phyloP scores from a whole-genome alignment of 2,329 filamentous ascomycete genomes.

The Fusarium sp. region DNA sequence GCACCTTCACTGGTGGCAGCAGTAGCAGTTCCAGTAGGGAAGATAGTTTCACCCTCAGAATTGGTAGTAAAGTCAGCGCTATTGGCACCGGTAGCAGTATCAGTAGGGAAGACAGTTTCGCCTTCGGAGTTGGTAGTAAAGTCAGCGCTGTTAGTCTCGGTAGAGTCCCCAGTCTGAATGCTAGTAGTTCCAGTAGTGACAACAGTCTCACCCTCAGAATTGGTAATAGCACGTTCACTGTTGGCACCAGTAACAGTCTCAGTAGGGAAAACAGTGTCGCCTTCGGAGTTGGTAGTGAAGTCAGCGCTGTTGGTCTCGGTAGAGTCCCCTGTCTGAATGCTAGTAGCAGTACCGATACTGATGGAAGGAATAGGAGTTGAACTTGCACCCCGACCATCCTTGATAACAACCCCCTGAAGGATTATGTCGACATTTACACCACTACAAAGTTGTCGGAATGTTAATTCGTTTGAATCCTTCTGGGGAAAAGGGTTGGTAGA shows the following conservation, averaged over 20 bases:
- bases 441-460: background rate
- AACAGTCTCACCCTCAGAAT: background rate
- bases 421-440: background rate
- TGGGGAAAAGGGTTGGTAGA: background rate
- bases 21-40: background rate
- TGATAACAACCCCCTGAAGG: background rate
- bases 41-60: background rate
- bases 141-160: background rate
- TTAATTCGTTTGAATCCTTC: fast-evolving
- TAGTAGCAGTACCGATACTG: background rate
- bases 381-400: background rate
- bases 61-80: background rate
- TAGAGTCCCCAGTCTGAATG: background rate
- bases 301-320: background rate
- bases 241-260: slow-evolving; percentile 26
- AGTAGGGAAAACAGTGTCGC: slow-evolving; percentile 43
- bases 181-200: background rate
- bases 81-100: background rate
- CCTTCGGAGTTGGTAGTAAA: background rate
- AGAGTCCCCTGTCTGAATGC: no score
- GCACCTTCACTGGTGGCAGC: background rate
- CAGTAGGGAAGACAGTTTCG: slow-evolving; percentile 45
- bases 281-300: background rate
- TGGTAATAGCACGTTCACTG: background rate
- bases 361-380: background rate